Conservation (phyloP, 495 filamentous ascomycete genomes). For the Podospora comata region DNA sequence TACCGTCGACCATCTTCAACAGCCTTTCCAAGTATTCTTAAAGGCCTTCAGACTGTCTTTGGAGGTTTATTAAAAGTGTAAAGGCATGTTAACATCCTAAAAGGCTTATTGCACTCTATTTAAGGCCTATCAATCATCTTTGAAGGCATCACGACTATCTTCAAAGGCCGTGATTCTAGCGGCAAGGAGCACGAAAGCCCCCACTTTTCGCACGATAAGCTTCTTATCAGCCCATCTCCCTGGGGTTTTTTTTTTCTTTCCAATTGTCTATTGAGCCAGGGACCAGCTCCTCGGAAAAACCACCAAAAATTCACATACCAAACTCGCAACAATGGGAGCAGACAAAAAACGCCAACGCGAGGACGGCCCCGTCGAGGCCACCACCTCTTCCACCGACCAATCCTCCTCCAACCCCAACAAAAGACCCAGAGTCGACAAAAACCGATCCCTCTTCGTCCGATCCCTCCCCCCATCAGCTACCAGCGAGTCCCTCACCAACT, state of each 20-base stretch:
- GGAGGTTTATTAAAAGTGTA: no score
- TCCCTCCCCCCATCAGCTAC: slow-evolving; percentile 75
- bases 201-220: slow-evolving; percentile 17
- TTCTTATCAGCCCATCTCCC: slow-evolving; percentile 18
- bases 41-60: no score
- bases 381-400: slow-evolving; percentile 12
- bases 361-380: slow-evolving; percentile 13
- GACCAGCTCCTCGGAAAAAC: slow-evolving; percentile 11
- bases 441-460: slow-evolving; percentile 83
- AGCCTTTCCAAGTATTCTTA: no score
- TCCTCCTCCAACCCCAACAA: slow-evolving; percentile 35
- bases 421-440: slow-evolving; percentile 45
- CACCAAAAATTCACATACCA: neutral
- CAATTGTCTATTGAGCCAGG: slow-evolving; percentile 6
- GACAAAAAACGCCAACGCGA: slow-evolving; percentile 39
- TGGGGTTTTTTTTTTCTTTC: slow-evolving; percentile 24
- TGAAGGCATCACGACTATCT: no score
- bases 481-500: slow-evolving; percentile 74
- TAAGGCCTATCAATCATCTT: no score
- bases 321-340: slow-evolving; percentile 29
- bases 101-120: no score
- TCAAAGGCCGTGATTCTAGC: no score
- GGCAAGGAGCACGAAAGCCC: no score
- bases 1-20: no score
- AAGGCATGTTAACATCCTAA: no score